These are phyloP conservation scores for Pseudodiploospora longispora DNA, from an alignment of 2,329 filamentous ascomycete species.

Conservation along the genomic window DNA sequence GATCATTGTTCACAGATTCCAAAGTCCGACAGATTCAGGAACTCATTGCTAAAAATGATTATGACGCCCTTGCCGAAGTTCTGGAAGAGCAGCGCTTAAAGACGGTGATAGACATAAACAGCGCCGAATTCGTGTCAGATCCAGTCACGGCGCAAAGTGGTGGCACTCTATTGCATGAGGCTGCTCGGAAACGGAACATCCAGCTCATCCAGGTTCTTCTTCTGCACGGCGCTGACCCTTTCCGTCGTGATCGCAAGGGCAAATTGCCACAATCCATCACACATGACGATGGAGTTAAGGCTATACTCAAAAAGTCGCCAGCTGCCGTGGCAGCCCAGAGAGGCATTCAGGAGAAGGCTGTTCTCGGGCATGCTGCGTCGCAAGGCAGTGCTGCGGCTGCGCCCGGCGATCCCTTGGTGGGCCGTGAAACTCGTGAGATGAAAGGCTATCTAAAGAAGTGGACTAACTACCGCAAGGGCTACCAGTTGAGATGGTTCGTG, in stretches of 20 bases:
- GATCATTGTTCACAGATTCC: conserved; percentile 80
- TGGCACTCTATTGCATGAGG: conserved; percentile 91
- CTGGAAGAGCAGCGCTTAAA: conserved; percentile 80
- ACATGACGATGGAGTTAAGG: conserved; percentile 81
- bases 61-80: conserved; percentile 69
- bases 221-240: conserved; percentile 91
- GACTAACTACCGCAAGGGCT: conserved; percentile 97
- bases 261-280: conserved; percentile 95
- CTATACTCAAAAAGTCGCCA: conserved; percentile 88
- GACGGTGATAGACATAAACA: conserved; percentile 86
- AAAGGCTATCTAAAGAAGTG: conserved; percentile 98
- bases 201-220: conserved; percentile 84
- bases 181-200: conserved; percentile 77
- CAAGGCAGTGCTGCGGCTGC: conserved; percentile 45
- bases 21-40: conserved; percentile 80
- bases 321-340: conserved; percentile 90
- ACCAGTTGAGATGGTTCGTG: conserved; percentile 96
- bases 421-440: conserved; percentile 90
- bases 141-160: conserved; percentile 68
- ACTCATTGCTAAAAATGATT: conserved; percentile 63
- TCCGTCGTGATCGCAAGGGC: conserved; percentile 87
- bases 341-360: conserved; percentile 94
- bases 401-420: conserved; percentile 55
- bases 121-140: conserved; percentile 79
- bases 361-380: conserved; percentile 65